Base-by-base conservation (phyloP, 306 rosid species). In the Casuarina equisetifolia region DNA sequence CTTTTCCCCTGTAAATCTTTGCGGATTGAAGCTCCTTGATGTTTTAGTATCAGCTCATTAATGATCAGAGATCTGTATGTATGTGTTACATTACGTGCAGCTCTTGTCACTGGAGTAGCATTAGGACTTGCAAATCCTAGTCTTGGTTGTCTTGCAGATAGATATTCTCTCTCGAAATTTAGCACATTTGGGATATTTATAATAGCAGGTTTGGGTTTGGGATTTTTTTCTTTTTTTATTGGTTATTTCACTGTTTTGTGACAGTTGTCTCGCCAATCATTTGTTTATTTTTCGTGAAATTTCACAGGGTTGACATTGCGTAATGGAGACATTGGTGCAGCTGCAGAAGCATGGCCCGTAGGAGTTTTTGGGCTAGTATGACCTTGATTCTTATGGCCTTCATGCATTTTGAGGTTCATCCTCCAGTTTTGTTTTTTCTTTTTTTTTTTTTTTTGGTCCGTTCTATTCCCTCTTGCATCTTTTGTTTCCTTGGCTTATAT, bases 341-440 rank as follows among this genome's bases (percentile, higher is more conserved):
- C 98, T 52, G 84, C 86, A 74, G 93, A 90, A 75, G 97, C 98
- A 69, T 92, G 97, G 97, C 97, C 97, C 68, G 98, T 89, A 17
- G 98, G 95, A 78, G 82, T 95, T 79, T 88, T 89, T 61, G 97
- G 97, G 75, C 88, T 95, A 55, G 98, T 95, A 92, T 88, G 93
- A 84, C 77, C 83, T 82, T 85, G 69, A 61, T 68, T 82, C 75
- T 77, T 79, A 70, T 70, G 38, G 63, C 17, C 46, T 71, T 79
- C 61, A 62, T 51, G 75, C 80, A 45, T 79, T 76, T 80, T 77
- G 53, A 52, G 75, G 80, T 82, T 84, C 74, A 36, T 80, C 81
- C 57, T 67, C 74, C 19, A 43, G 59, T 13, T 12, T 39, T 40
- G n/a, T 16, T 53, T 53, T 50, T 64, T 17, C 9, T 74, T 19